Evolutionary conservation across 129 eudicot species (phyloP).

Genomic region (Helianthus annuus): DNA sequence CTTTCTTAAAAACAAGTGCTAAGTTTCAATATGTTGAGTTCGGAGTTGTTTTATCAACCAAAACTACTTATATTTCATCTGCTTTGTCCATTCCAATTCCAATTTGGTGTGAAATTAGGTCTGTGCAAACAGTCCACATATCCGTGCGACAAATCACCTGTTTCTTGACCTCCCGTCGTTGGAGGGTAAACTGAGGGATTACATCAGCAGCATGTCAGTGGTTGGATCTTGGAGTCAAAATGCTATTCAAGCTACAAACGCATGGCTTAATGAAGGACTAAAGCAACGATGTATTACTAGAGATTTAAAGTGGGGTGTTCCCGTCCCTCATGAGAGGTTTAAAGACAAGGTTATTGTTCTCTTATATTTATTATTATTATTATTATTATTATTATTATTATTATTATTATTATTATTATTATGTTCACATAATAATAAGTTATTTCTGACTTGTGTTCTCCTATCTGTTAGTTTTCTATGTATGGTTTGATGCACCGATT

Average conservation of each 20-base stretch:
- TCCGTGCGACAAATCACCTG: conserved; percentile 89
- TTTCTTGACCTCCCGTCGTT: conserved; percentile 91
- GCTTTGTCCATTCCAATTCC: background rate
- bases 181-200: conserved; percentile 60
- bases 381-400: no score
- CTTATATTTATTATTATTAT: background rate
- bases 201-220: conserved; percentile 65
- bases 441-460: background rate
- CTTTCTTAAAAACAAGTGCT: background rate
- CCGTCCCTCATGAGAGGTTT: conserved; percentile 88
- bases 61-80: no score
- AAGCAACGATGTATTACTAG: conserved; percentile 86
- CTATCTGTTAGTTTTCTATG: conserved; percentile 69
- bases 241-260: conserved; percentile 89
- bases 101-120: conserved; percentile 43
- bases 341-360: conserved; percentile 63
- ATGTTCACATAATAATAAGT: background rate
- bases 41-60: no score
- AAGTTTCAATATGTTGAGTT: no score
- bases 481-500: conserved; percentile 98
- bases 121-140: conserved; percentile 68
- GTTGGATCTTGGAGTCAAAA: conserved; percentile 95
- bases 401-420: no score
- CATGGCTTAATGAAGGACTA: conserved; percentile 96
- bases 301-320: conserved; percentile 99